These are phyloP conservation scores for Naematelia encephala DNA, from an alignment of 768 basidiomycete species.

Conservation along the genomic window DNA sequence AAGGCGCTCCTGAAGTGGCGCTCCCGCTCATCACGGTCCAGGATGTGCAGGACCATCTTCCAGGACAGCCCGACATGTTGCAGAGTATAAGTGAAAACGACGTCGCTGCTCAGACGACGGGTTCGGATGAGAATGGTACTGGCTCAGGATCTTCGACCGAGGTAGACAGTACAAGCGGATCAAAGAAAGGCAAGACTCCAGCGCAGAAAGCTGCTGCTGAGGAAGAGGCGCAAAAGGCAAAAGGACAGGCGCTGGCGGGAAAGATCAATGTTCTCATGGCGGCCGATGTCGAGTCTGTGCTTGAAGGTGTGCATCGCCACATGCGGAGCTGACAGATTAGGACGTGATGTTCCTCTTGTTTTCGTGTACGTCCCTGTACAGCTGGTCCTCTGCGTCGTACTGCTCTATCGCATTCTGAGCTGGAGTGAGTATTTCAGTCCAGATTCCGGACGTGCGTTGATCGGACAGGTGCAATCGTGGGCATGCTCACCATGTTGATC, in stretches of 20 bases:
- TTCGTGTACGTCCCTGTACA: conserved; percentile 54
- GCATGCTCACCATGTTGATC: conserved; percentile 58
- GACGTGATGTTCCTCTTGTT: conserved; percentile 51
- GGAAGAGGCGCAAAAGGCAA: conserved; percentile 8
- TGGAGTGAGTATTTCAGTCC: conserved; percentile 53
- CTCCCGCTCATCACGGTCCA: conserved; percentile 21
- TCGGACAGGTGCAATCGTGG: conserved; percentile 58
- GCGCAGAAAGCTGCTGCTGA: neutral
- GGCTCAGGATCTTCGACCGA: neutral
- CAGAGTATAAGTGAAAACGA: neutral
- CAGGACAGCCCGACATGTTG: neutral
- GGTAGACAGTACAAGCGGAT: neutral
- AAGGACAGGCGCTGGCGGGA: conserved; percentile 57
- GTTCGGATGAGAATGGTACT: conserved; percentile 11
- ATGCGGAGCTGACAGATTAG: conserved; percentile 10
- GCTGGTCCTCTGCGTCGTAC: conserved; percentile 52
- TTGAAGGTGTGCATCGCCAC: conserved; percentile 39
- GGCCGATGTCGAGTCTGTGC: conserved; percentile 58
- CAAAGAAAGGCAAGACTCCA: neutral
- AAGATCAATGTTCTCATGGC: conserved; percentile 75
- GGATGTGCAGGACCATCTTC: conserved; percentile 20
- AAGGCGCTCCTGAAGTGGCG: neutral
- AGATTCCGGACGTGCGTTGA: neutral
- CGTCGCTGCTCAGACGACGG: neutral
- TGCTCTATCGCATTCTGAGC: conserved; percentile 57